Percentiles rank a stretch among this genome's conserved stretches.
These are phyloP conservation scores for Globisporangium canariense DNA, from an alignment of 352 stramenopile species.

Conservation along the genomic window DNA sequence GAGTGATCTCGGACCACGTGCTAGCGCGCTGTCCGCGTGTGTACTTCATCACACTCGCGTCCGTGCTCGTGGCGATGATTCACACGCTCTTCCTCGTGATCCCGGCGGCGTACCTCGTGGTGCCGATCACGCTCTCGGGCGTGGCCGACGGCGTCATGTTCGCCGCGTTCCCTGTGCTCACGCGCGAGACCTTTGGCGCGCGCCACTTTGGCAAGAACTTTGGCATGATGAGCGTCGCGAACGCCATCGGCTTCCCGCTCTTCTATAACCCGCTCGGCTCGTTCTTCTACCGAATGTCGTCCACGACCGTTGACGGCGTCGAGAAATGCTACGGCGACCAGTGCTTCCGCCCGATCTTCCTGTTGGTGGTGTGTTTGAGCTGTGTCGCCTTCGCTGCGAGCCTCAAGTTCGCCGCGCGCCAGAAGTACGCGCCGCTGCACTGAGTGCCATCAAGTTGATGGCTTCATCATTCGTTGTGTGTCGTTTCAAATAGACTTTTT, in stretches of 20 bases:
- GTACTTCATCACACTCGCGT: slow-evolving; percentile 57
- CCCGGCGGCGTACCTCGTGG: slow-evolving; percentile 30
- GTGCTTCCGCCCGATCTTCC: slow-evolving; percentile 66
- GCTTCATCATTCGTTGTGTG: neutral
- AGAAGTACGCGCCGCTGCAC: slow-evolving; percentile 23
- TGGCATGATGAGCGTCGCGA: slow-evolving; percentile 69
- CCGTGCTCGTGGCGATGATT: slow-evolving; percentile 51
- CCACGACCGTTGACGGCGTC: slow-evolving; percentile 30
- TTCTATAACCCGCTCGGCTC: slow-evolving; percentile 70
- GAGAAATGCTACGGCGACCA: slow-evolving; percentile 50
- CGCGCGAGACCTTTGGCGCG: slow-evolving; percentile 62
- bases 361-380: slow-evolving; percentile 53
- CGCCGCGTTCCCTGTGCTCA: slow-evolving; percentile 62
- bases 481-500: slow-evolving; percentile 1
- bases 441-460: neutral
- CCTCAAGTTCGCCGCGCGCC: slow-evolving; percentile 42
- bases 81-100: slow-evolving; percentile 58
- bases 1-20: slow-evolving; percentile 59
- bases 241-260: slow-evolving; percentile 66
- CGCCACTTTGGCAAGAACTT: slow-evolving; percentile 82
- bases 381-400: slow-evolving; percentile 46
- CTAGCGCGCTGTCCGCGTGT: slow-evolving; percentile 42
- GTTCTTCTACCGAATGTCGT: slow-evolving; percentile 47
- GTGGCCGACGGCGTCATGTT: slow-evolving; percentile 76
- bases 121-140: slow-evolving; percentile 61